Evolutionary conservation across 1,139 yeast species (phyloP).

Genomic region (Arxiozyma bovina): DNA sequence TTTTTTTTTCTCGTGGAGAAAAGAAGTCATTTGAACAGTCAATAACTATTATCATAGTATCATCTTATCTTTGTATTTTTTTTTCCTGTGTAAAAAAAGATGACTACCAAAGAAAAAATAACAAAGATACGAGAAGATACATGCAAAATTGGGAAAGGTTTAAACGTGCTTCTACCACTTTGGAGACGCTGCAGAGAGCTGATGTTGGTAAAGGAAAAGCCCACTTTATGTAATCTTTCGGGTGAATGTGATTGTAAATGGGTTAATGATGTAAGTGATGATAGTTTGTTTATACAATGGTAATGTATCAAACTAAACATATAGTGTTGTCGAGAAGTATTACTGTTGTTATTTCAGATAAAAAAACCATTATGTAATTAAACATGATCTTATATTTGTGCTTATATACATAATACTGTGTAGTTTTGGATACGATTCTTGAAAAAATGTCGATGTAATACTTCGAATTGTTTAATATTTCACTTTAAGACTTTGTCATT

Average conservation of each 20-base stretch:
- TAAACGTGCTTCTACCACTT: too few species aligned
- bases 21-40: not conserved
- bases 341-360: not conserved
- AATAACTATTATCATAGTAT: too few species aligned
- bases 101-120: too few species aligned
- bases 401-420: too few species aligned
- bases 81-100: too few species aligned
- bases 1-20: too few species aligned
- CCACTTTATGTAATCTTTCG: too few species aligned
- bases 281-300: not conserved
- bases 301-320: too few species aligned
- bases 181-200: not conserved
- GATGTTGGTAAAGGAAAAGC: not conserved
- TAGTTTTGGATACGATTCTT: not conserved
- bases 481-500: not conserved
- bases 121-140: not conserved
- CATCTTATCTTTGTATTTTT: not conserved
- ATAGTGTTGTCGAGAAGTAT: too few species aligned
- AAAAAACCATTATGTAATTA: too few species aligned
- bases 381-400: not conserved
- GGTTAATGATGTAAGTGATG: not conserved
- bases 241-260: not conserved
- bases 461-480: too few species aligned
- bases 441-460: too few species aligned
- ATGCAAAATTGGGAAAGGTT: not conserved